These are phyloP conservation scores for Clitopilus hobsonii DNA, from an alignment of 768 basidiomycete genomes.

Conservation along the genomic window DNA sequence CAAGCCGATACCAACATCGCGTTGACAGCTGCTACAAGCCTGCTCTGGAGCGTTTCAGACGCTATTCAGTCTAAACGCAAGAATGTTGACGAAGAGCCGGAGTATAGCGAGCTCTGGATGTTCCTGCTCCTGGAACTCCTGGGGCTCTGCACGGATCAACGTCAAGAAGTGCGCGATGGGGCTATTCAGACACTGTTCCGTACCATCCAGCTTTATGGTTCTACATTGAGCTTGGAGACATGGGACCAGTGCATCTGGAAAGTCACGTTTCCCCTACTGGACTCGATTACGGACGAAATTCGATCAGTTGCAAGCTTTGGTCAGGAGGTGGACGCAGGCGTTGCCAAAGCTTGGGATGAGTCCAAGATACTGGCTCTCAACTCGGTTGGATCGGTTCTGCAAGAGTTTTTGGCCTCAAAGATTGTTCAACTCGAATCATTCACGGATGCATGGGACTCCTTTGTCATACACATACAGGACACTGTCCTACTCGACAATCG, in stretches of 20 bases:
- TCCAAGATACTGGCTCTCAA: constrained; percentile 82
- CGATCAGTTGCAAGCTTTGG: constrained; percentile 29
- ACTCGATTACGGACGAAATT: constrained; percentile 57
- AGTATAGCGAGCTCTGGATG: constrained; percentile 92
- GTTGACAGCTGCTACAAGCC: constrained; percentile 86
- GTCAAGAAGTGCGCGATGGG: constrained; percentile 87
- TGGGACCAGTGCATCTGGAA: constrained; percentile 95
- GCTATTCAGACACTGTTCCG: constrained; percentile 95
- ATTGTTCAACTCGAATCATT: constrained; percentile 74
- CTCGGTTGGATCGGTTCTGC: constrained; percentile 80
- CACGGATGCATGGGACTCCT: constrained; percentile 64
- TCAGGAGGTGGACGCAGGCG: constrained; percentile 6
- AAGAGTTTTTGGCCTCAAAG: constrained; percentile 70
- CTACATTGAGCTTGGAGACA: constrained; percentile 71
- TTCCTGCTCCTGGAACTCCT: constrained; percentile 81
- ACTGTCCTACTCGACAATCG: constrained; percentile 66
- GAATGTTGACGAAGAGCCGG: constrained; percentile 53
- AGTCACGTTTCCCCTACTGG: constrained; percentile 83
- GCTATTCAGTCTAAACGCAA: constrained; percentile 85
- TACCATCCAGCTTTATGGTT: constrained; percentile 90
- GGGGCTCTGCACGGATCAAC: constrained; percentile 72
- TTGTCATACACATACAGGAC: constrained; percentile 69
- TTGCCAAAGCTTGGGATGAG: constrained; percentile 71
- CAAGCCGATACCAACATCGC: constrained; percentile 97
- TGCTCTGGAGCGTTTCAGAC: constrained; percentile 96